phyloP scores from a whole-genome alignment of 1,284 basidiomycete genomes.

The Neotropicomus parvogracilis region DNA sequence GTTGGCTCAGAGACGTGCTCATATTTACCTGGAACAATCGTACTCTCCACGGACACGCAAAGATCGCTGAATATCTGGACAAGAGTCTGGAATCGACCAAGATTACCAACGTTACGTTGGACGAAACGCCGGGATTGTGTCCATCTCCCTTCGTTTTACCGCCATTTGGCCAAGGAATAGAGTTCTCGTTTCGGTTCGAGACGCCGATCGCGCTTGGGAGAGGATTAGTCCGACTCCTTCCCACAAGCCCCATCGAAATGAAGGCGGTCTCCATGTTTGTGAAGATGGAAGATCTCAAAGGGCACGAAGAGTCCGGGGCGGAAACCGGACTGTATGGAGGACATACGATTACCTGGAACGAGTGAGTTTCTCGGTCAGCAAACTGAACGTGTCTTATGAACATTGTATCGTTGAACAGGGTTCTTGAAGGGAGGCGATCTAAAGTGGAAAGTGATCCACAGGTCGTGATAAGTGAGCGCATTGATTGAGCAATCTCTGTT shows the following conservation, averaged over 20 bases:
- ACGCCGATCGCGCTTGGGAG: slow-evolving; percentile 4
- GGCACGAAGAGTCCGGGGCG: not conserved
- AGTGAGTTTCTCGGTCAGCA: not conserved
- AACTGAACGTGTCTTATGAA: not conserved
- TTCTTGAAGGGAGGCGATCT: slow-evolving; percentile 3
- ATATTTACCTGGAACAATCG: slow-evolving; percentile 6
- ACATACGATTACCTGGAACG: slow-evolving; percentile 6
- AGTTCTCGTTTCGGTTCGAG: slow-evolving; percentile 7
- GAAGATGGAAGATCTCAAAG: slow-evolving; percentile 7
- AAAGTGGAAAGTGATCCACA: slow-evolving; percentile 9
- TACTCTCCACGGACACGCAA: slow-evolving; percentile 1
- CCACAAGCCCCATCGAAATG: not conserved
- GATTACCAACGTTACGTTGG: slow-evolving; percentile 2
- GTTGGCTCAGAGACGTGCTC: slow-evolving; percentile 6
- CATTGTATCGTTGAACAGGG: not conserved
- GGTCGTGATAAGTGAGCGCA: slow-evolving; percentile 4
- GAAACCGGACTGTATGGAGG: slow-evolving; percentile 6
- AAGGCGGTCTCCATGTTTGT: slow-evolving; percentile 5
- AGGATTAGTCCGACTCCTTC: not conserved
- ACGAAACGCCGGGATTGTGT: not conserved
- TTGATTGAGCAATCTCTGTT: not conserved
- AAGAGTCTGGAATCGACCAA: not conserved
- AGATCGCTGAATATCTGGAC: slow-evolving; percentile 1
- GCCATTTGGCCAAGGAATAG: slow-evolving; percentile 2
- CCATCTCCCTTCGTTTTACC: slow-evolving; percentile 1